These are phyloP conservation scores for Debaryomyces coudertii DNA, from an alignment of 1,139 yeast species.

Conservation along the genomic window DNA sequence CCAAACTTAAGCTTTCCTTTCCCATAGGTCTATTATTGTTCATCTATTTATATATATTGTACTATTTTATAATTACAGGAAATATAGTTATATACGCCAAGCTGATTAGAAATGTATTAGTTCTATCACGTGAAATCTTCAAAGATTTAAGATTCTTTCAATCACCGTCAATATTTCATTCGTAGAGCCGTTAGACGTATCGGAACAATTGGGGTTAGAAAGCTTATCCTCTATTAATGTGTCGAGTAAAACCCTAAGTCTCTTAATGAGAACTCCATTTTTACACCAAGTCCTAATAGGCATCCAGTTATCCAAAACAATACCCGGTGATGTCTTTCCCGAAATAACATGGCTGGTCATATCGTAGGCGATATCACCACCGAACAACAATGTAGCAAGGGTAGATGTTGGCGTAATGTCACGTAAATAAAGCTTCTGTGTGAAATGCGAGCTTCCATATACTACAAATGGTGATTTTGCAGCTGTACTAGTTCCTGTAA, in stretches of 20 bases:
- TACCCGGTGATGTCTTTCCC: conserved; percentile 58
- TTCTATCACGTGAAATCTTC: conserved; percentile 2
- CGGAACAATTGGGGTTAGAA: conserved; percentile 26
- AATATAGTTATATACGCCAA: no score
- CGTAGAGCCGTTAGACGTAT: background rate
- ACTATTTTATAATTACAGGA: background rate
- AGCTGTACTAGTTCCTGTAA: conserved; percentile 18
- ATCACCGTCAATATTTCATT: conserved; percentile 20
- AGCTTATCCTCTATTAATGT: conserved; percentile 61
- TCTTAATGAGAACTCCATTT: conserved; percentile 81
- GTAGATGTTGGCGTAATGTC: conserved; percentile 81
- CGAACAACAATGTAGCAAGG: conserved; percentile 73
- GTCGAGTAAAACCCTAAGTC: conserved; percentile 68
- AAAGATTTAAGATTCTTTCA: conserved; percentile 14
- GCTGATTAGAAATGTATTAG: background rate
- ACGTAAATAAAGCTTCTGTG: conserved; percentile 69
- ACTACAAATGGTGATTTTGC: conserved; percentile 56
- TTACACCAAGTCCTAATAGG: conserved; percentile 92
- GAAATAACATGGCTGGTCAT: conserved; percentile 41
- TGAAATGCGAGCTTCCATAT: conserved; percentile 59
- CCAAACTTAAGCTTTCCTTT: background rate
- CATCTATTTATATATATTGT: background rate
- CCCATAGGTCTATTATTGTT: background rate
- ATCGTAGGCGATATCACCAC: conserved; percentile 77
- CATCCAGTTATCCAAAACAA: conserved; percentile 76